phyloP scores from a whole-genome alignment of 768 basidiomycete genomes.

The Phlebiopsis flavidoalba region DNA sequence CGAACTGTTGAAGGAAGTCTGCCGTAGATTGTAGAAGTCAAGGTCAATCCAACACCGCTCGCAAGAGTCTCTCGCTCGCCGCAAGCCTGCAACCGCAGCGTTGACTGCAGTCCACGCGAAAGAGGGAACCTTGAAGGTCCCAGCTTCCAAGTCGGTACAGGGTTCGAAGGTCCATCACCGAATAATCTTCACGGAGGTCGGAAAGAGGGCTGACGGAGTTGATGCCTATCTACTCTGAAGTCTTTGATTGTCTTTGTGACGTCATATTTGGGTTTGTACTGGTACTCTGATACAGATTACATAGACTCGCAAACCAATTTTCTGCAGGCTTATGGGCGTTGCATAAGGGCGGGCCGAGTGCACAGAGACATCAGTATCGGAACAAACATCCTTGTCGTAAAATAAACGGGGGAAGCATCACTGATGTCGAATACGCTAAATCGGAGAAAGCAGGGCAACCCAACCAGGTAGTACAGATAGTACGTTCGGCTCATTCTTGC shows the following conservation, averaged over 20 bases:
- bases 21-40: no score
- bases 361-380: constrained; percentile 17
- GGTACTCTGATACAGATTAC: no score
- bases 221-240: neutral
- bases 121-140: no score
- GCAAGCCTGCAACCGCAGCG: no score
- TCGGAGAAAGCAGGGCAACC: neutral
- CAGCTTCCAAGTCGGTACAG: neutral
- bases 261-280: neutral
- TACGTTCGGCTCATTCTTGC: neutral
- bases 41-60: no score
- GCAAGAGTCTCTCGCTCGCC: no score
- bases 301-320: no score
- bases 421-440: constrained; percentile 15
- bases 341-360: constrained; percentile 7
- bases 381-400: constrained; percentile 10
- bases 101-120: no score
- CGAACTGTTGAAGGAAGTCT: neutral
- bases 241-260: neutral
- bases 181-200: constrained; percentile 1
- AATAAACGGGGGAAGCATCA: neutral
- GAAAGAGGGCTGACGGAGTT: neutral
- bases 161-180: neutral
- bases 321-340: no score
- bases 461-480: neutral